phyloP scores from a whole-genome alignment of 73 alveolate genomes.

The Paramecium sexaurelia region DNA sequence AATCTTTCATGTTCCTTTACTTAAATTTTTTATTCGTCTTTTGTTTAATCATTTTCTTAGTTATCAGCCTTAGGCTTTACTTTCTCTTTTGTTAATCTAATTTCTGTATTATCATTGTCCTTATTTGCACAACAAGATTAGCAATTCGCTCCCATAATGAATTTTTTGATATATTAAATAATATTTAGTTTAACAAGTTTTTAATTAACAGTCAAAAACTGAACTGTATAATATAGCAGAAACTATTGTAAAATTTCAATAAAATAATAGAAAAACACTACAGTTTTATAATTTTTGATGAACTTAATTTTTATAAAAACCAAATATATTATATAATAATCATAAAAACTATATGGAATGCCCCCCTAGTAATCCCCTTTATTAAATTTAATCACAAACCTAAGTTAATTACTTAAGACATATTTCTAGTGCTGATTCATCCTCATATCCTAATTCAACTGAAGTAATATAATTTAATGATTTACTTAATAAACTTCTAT shows the following conservation, averaged over 20 bases:
- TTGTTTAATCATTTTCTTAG: not conserved
- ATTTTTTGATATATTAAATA: not conserved
- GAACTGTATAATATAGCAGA: too few relatives aligned
- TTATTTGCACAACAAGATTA: constrained; percentile 40
- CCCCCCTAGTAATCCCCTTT: not conserved
- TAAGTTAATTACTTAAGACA: not conserved
- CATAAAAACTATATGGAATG: not conserved
- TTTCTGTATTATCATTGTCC: constrained; percentile 1
- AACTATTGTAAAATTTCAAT: too few relatives aligned
- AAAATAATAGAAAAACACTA: too few relatives aligned
- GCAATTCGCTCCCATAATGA: constrained; percentile 23
- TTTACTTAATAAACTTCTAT: not conserved
- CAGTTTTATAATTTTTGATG: too few relatives aligned
- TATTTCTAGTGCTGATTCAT: constrained; percentile 32
- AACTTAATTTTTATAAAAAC: too few relatives aligned
- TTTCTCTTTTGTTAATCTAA: not conserved
- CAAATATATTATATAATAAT: not conserved
- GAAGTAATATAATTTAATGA: not conserved
- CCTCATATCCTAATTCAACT: constrained; percentile 41
- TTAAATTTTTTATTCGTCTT: not conserved
- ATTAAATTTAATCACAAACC: not conserved
- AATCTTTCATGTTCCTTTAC: constrained; percentile 45
- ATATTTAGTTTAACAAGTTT: not conserved
- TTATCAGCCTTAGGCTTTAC: not conserved
- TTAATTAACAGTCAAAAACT: not conserved